phyloP scores from a whole-genome alignment of 768 basidiomycete genomes.

The Kwoniella sp. region DNA sequence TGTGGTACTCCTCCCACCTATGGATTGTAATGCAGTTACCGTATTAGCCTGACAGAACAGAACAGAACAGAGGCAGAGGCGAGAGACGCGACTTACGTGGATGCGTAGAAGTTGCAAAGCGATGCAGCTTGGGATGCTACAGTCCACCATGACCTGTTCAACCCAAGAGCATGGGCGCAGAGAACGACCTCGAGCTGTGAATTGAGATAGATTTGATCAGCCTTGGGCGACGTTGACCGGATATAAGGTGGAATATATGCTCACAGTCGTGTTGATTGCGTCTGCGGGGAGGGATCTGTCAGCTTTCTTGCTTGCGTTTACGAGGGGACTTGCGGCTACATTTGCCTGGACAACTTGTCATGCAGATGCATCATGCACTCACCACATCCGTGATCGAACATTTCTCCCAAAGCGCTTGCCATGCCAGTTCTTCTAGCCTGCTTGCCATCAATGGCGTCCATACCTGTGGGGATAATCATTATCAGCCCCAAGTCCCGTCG shows the following conservation, averaged over 20 bases:
- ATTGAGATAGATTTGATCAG: slow-evolving; percentile 3
- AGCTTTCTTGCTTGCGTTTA: not conserved
- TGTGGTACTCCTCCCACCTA: slow-evolving; percentile 62
- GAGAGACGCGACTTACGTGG: slow-evolving; percentile 59
- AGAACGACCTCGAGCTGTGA: slow-evolving; percentile 82
- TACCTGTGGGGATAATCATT: slow-evolving; percentile 10
- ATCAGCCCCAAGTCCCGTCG: no score
- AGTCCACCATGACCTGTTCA: slow-evolving; percentile 97
- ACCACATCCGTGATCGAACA: slow-evolving; percentile 88
- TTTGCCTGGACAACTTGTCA: no score
- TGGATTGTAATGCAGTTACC: no score
- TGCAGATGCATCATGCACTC: slow-evolving; percentile 12
- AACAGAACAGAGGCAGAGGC: not conserved
- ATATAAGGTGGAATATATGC: slow-evolving; percentile 25
- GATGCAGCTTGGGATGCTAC: slow-evolving; percentile 79
- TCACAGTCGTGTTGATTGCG: slow-evolving; percentile 89
- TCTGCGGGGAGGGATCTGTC: slow-evolving; percentile 56
- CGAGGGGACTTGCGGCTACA: no score
- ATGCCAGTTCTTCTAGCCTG: slow-evolving; percentile 94
- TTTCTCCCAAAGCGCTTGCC: slow-evolving; percentile 95
- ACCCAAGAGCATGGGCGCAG: slow-evolving; percentile 77
- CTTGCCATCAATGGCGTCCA: slow-evolving; percentile 61
- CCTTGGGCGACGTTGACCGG: no score
- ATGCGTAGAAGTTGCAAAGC: slow-evolving; percentile 75
- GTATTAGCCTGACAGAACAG: no score